Evolutionary conservation across 306 rosid species (phyloP).

Genomic region (Oxytropis ochrocephala): DNA sequence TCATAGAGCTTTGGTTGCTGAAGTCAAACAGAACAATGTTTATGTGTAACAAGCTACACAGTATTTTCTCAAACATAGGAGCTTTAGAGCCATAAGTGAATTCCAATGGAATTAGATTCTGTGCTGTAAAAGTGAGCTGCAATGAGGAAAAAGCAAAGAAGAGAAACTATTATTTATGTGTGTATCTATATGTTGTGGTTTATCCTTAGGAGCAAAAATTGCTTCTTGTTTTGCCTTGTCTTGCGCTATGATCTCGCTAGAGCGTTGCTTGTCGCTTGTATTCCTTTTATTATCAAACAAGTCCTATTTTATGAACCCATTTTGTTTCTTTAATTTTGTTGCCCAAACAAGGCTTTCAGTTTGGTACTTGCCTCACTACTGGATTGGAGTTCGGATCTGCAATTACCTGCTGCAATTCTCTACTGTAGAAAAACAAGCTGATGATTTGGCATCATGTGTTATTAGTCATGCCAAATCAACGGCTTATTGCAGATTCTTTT

Average conservation of each 20-base stretch:
- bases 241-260: slow-evolving; percentile 22
- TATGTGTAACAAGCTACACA: slow-evolving; percentile 54
- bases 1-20: slow-evolving; percentile 36
- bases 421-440: too few relatives aligned
- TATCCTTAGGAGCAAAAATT: slow-evolving; percentile 38
- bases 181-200: slow-evolving; percentile 60
- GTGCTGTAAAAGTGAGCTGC: slow-evolving; percentile 58
- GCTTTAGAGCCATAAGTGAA: slow-evolving; percentile 52
- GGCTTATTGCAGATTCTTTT: too few relatives aligned
- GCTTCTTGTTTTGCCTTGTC: slow-evolving; percentile 41
- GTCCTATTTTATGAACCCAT: slow-evolving; percentile 28
- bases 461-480: too few relatives aligned
- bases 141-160: slow-evolving; percentile 53
- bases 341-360: background rate
- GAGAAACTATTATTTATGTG: slow-evolving; percentile 54
- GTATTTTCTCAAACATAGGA: slow-evolving; percentile 51
- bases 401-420: too few relatives aligned
- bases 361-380: background rate
- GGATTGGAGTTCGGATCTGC: too few relatives aligned
- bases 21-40: slow-evolving; percentile 34
- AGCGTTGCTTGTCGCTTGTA: slow-evolving; percentile 29
- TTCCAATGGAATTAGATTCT: slow-evolving; percentile 44
- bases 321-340: slow-evolving; percentile 16
- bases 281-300: slow-evolving; percentile 17
- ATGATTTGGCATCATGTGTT: too few relatives aligned